Evolutionary conservation across 805 yeast genomes (phyloP).

Genomic region (Zygoascus tannicola): DNA sequence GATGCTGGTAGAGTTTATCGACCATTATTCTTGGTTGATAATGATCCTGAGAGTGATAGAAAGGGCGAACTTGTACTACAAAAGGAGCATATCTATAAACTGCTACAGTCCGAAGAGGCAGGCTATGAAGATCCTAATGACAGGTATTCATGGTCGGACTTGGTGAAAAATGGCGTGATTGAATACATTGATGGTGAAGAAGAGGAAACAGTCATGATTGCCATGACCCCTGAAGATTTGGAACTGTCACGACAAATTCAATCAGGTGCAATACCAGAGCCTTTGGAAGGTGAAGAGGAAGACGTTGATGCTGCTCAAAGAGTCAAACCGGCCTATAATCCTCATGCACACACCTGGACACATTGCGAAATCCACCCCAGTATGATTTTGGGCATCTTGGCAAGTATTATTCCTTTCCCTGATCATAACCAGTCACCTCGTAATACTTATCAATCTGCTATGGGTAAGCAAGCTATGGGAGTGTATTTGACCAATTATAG

Average conservation of each 20-base stretch:
- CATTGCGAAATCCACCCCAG: conserved; percentile 99
- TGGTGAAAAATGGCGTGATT: conserved; percentile 77
- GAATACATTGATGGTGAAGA: conserved; percentile 98
- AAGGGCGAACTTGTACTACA: conserved; percentile 74
- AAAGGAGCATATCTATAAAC: conserved; percentile 71
- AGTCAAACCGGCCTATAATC: conserved; percentile 58
- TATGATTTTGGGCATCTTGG: conserved; percentile 98
- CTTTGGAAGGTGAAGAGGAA: conserved; percentile 31
- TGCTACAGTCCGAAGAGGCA: conserved; percentile 42
- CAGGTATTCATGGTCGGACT: conserved; percentile 74
- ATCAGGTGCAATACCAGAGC: conserved; percentile 21
- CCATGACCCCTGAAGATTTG: conserved; percentile 97
- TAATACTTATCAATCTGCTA: conserved; percentile 88
- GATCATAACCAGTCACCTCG: conserved; percentile 95
- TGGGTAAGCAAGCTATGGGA: conserved; percentile 99
- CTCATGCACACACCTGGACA: conserved; percentile 76
- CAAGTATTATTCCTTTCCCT: conserved; percentile 98
- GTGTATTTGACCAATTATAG: conserved; percentile 90
- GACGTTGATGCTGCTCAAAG: conserved; percentile 72
- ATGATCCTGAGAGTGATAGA: conserved; percentile 40
- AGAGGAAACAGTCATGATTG: conserved; percentile 96
- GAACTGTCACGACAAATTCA: conserved; percentile 46
- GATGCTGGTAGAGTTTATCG: conserved; percentile 99
- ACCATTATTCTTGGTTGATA: conserved; percentile 90
- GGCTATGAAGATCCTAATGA: conserved; percentile 33